Base-by-base conservation (phyloP, 164 flowering plant species). In the Vitis rotundifolia region DNA sequence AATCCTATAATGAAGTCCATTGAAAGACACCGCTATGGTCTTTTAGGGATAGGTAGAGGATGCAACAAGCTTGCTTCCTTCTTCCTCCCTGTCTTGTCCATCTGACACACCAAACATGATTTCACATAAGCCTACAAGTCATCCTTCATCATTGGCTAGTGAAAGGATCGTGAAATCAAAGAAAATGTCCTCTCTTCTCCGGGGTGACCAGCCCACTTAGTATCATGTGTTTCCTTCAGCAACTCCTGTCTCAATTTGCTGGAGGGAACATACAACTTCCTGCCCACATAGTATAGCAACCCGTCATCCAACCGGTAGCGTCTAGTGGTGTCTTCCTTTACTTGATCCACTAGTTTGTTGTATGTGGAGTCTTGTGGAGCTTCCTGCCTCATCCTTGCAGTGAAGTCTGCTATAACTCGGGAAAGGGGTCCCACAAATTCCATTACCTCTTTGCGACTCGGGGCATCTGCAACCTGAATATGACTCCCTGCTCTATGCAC, bases 181-280 rank as follows among this genome's bases (percentile, higher is more conserved):
- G 74, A 73, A 49, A 51, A 16, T 3, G 71, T 78, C 12, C 77
- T 4, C 18, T 73, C 67, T 3, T 28, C 11, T 8, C 78, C 72
- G 13, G 44, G 75, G 19, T 78, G 78, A 0, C 80, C 71, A 26
- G 68, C 73, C 75, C 73, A 73, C 16, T 44, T 11, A 7, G 70
- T 22, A 22, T 22, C 26, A 22, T 22, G 26, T 22, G 2, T 22
- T 22, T 22, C 26, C 26, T 22, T 22, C 26, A 22, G 1, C 18
- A 62, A 1, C 12, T 31, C 7, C 16, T 28, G 1, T 22, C 26
- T 22, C 26, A 22, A 22, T 22, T 22, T 22, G 1, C 26, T 22
- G 26, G 26, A 22, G 26, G 69, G 76, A 0, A 74, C 64, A 59
- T 52, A 77, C 0, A 67, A 1, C 5, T 69, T 1, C 0, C 53